phyloP scores from a whole-genome alignment of 2,329 filamentous ascomycete species.

The Cercospora zeina region DNA sequence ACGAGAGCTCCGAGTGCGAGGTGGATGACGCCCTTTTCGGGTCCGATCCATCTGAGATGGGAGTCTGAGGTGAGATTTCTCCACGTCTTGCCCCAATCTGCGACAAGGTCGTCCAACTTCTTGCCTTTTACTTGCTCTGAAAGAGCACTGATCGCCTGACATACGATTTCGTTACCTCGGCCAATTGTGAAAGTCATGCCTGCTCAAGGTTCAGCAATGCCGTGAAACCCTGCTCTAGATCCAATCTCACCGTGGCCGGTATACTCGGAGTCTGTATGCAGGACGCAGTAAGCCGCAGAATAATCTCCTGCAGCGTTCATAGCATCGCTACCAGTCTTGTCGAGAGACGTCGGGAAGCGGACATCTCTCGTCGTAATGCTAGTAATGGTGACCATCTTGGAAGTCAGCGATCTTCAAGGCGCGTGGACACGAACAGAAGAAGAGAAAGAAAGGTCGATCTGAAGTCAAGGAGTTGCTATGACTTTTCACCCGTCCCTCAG shows the following conservation, averaged over 20 bases:
- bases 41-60: slow-evolving; percentile 90
- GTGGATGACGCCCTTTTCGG: slow-evolving; percentile 92
- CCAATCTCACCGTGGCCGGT: slow-evolving; percentile 60
- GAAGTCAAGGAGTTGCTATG: neutral
- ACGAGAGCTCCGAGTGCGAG: slow-evolving; percentile 81
- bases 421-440: neutral
- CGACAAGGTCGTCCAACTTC: slow-evolving; percentile 73
- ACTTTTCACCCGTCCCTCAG: slow-evolving; percentile 15
- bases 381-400: slow-evolving; percentile 51
- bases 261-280: slow-evolving; percentile 72
- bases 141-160: slow-evolving; percentile 76
- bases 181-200: slow-evolving; percentile 84
- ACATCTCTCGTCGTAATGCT: slow-evolving; percentile 51
- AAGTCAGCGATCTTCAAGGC: neutral
- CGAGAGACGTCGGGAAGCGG: slow-evolving; percentile 72
- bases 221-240: neutral
- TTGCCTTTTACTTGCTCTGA: slow-evolving; percentile 73
- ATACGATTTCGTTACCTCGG: slow-evolving; percentile 90
- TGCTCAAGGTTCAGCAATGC: neutral
- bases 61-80: slow-evolving; percentile 86
- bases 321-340: slow-evolving; percentile 94
- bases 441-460: neutral
- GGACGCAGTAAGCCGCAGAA: slow-evolving; percentile 89
- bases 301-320: slow-evolving; percentile 96
- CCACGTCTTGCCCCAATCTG: slow-evolving; percentile 86